Evolutionary conservation across 805 yeast species (phyloP), one percentile per base, ranked within the genome.

Genomic region (Wickerhamomyces tratensis): DNA sequence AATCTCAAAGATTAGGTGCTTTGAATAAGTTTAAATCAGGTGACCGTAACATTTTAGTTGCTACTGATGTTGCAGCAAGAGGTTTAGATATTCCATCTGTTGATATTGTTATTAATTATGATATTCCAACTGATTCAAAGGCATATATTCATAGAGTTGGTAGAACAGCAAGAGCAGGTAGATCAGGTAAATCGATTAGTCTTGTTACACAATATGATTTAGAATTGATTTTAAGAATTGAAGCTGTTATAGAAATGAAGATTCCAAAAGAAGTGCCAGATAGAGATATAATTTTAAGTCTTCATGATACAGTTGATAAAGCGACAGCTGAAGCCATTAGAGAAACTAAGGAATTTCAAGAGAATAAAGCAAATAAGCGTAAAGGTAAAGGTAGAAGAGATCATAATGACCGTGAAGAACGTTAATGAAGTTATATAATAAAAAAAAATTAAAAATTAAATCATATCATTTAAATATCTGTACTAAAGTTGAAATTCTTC

Each of bases 131-230:
- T 25, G 93, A 84, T 57, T 84, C 91, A 6, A 86, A 84, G 59
- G 86, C 88, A 10, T 84, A 82, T 54, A 80, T 84, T 50, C 94
- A 84, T 60, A 70, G 95, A 63, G 96, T 89, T 33, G 97, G 97
- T 44, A 82, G 97, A 69, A 88, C 96, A 33, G 96, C 97, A 2
- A 81, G 96, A 62, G 95, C 95, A 1, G 95, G 96, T 15, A 74
- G 88, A 52, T 77, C 91, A 0, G 96, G 96, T 39, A 84, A 82
- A 58, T 85, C 96, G 4, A 71, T 89, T 14, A 83, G 95, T 3
- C 67, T 89, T 44, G 94, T 88, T 31, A 89, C 98, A 0, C 98
- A 93, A 62, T 93, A 93, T 59, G 98, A 93, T 61, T 69, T 93
- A 46, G 97, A 89, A 61, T 67, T 88, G 53, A 85, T 86, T 56